phyloP scores from a whole-genome alignment of 495 filamentous ascomycete species.

The Aspergillus nidulans region DNA sequence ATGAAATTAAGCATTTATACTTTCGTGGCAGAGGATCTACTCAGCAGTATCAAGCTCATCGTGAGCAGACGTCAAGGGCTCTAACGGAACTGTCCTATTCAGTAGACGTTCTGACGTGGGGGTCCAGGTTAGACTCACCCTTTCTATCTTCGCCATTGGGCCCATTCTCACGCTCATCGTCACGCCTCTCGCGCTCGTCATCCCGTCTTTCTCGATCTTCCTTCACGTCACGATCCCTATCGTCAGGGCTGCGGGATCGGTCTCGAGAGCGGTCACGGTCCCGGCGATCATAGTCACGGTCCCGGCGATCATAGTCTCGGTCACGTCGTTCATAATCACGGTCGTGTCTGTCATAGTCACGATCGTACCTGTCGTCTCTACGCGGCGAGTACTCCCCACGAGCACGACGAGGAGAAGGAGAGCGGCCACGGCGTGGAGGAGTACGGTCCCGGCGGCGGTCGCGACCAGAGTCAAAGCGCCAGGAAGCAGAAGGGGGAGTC shows the following conservation, averaged over 20 bases:
- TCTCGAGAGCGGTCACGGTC: constrained; percentile 66
- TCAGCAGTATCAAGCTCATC: constrained; percentile 98
- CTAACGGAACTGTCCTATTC: constrained; percentile 47
- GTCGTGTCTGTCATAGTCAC: constrained; percentile 64
- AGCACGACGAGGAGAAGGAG: constrained; percentile 70
- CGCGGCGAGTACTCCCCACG: constrained; percentile 84
- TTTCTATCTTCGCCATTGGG: constrained; percentile 70
- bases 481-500: constrained; percentile 95
- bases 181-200: constrained; percentile 56
- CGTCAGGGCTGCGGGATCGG: constrained; percentile 67
- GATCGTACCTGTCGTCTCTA: constrained; percentile 84
- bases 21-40: constrained; percentile 43
- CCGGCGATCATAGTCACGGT: constrained; percentile 56
- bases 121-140: constrained; percentile 52
- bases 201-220: constrained; percentile 66
- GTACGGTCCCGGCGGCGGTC: constrained; percentile 69
- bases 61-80: constrained; percentile 77
- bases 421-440: constrained; percentile 73
- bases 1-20: neutral
- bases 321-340: constrained; percentile 64
- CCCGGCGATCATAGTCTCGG: constrained; percentile 73
- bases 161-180: constrained; percentile 49
- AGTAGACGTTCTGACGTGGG: neutral
- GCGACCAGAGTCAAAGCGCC: constrained; percentile 91
- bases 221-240: constrained; percentile 60